A percentile compares a stretch with the other conserved stretches of the same genome.
These are phyloP conservation scores for Escovopsis sp. DNA, from an alignment of 2,329 filamentous ascomycete species.

Conservation along the genomic window DNA sequence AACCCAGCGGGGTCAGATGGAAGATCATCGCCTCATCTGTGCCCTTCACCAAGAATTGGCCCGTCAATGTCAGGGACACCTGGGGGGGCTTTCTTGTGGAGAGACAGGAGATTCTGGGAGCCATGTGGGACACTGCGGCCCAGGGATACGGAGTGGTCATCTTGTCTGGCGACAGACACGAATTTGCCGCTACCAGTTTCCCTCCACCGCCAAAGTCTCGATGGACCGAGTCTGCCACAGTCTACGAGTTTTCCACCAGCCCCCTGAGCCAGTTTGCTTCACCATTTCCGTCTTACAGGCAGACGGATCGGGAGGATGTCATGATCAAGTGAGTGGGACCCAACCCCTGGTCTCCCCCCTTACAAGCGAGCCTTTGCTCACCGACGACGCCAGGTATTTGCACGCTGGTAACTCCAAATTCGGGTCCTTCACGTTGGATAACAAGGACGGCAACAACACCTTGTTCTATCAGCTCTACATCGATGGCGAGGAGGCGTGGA, in stretches of 20 bases:
- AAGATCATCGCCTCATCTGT: conserved; percentile 85
- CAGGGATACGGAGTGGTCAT: conserved; percentile 66
- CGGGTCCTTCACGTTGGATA: conserved; percentile 55
- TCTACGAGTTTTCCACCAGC: conserved; percentile 85
- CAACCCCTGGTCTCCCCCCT: not conserved
- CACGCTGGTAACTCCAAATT: conserved; percentile 83
- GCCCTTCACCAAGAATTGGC: conserved; percentile 97
- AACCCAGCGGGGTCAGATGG: conserved; percentile 70
- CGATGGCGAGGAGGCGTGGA: conserved; percentile 69
- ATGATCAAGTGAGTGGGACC: conserved; percentile 58
- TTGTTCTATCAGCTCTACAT: conserved; percentile 72
- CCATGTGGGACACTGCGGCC: conserved; percentile 78
- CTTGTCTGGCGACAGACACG: conserved; percentile 85
- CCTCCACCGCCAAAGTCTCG: conserved; percentile 43
- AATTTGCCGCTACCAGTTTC: conserved; percentile 82
- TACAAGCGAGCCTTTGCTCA: conserved; percentile 4
- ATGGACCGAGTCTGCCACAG: conserved; percentile 48
- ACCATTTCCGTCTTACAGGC: conserved; percentile 67
- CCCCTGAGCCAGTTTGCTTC: conserved; percentile 91
- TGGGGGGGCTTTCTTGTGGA: conserved; percentile 88
- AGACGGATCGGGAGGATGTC: conserved; percentile 69
- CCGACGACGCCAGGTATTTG: conserved; percentile 42
- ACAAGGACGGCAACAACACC: conserved; percentile 47
- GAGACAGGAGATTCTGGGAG: conserved; percentile 63
- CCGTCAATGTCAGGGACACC: conserved; percentile 71